phyloP scores from a whole-genome alignment of 208 protist genomes.

The Zelonia costaricensis region DNA sequence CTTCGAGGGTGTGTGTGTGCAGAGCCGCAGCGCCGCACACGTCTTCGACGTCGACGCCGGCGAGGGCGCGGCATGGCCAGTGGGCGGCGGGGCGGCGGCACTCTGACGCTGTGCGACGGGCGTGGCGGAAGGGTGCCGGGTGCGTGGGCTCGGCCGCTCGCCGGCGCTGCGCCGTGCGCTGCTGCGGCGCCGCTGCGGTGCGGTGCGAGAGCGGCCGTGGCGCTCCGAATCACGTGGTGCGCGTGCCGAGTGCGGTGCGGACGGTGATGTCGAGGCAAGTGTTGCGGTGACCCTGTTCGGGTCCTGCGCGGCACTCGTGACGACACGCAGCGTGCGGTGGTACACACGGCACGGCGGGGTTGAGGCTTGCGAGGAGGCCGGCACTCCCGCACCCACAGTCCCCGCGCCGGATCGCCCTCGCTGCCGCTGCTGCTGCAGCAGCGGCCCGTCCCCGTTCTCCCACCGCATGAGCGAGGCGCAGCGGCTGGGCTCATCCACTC shows the following conservation, averaged over 20 bases:
- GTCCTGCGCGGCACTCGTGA: slow-evolving; percentile 4
- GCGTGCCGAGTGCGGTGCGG: background rate
- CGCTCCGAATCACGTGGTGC: background rate
- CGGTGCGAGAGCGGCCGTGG: background rate
- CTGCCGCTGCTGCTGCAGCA: too few species aligned
- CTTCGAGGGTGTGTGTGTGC: slow-evolving; percentile 17
- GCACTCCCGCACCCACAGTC: background rate
- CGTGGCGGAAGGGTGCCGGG: too few species aligned
- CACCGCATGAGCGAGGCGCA: background rate
- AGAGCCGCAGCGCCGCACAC: slow-evolving; percentile 27
- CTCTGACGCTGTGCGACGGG: too few species aligned
- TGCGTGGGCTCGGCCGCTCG: too few species aligned
- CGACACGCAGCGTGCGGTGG: slow-evolving; percentile 20
- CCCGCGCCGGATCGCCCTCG: too few species aligned
- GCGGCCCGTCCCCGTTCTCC: too few species aligned
- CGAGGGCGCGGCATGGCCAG: too few species aligned
- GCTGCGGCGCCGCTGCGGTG: background rate
- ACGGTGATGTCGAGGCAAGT: too few species aligned
- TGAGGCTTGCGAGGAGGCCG: background rate
- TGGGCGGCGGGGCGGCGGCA: too few species aligned
- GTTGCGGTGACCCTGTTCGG: background rate
- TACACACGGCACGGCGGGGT: slow-evolving; percentile 10
- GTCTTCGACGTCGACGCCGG: background rate
- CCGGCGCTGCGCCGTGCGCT: background rate
- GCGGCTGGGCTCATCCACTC: background rate